Evolutionary conservation across 768 basidiomycete genomes (phyloP), one percentile per base, ranked within the genome.

Genomic region (Tremella yokohamensis): DNA sequence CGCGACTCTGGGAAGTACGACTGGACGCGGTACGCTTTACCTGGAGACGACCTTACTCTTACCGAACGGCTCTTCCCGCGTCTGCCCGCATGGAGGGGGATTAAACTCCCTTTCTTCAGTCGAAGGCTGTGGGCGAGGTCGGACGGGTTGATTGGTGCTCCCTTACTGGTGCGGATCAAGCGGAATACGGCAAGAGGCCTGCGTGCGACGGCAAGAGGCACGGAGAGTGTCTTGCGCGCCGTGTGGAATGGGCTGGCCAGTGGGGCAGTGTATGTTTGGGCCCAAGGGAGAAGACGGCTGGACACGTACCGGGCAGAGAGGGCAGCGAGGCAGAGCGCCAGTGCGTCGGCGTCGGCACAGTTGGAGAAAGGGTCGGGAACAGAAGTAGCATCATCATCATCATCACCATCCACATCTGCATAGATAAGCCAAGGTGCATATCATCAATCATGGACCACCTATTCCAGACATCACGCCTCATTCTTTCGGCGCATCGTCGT

Each of bases 401-500:
- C 29, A 34, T 34, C 29, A 34, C 4, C 29, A 34, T 34, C 29
- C 29, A 34, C 29, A 44, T 44, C 18, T 22, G 38, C 24, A 50
- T 42, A 40, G 20, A 15, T n/a, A 16, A 22, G 4, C n/a, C 42
- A 15, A 4, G 15, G 8, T 54, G 16, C 37, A 40, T 12, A 26
- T 24, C 47, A 9, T 51, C 26, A 15, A 16, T 12, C 49, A n/a
- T n/a, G n/a, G n/a, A n/a, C n/a, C n/a, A n/a, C 34, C 40, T 42
- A 39, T 45, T 8, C 22, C 22, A 20, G 18, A 40, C 18, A 44
- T 54, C 20, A 13, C 24, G 25, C 26, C 13, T 39, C 38, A n/a
- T 39, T 56, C 29, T 20, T 42, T 45, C 18, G 49, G 37, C 42
- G 48, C 54, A 55, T 55, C 59, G 2, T 56, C 59, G 8, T 54